Percentiles rank a stretch among this genome's conserved stretches.
These are phyloP conservation scores for Talaromyces albobiverticillius DNA, from an alignment of 2,329 filamentous ascomycete genomes.

Conservation along the genomic window DNA sequence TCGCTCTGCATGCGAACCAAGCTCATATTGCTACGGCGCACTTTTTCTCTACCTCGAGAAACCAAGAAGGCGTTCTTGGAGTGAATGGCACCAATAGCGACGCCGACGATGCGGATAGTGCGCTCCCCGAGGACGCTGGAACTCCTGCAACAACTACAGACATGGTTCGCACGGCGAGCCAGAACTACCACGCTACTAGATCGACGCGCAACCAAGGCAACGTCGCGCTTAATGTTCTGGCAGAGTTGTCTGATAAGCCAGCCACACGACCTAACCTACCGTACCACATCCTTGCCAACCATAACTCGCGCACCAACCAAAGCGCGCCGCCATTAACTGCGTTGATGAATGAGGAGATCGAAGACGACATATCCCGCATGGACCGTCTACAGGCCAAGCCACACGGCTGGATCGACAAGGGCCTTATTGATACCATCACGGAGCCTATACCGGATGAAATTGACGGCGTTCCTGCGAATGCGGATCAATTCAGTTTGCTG, in stretches of 20 bases:
- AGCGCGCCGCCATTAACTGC: conserved; percentile 42
- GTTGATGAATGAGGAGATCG: conserved; percentile 46
- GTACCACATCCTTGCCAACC: conserved; percentile 46
- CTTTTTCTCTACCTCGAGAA: conserved; percentile 57
- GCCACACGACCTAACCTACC: conserved; percentile 45
- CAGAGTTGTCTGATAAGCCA: conserved; percentile 53
- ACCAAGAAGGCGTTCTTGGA: conserved; percentile 36
- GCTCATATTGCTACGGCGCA: conserved; percentile 59
- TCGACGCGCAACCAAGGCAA: conserved; percentile 52
- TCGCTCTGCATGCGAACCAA: conserved; percentile 59
- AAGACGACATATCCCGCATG: conserved; percentile 44
- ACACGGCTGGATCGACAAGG: conserved; percentile 40
- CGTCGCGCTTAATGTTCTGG: conserved; percentile 54
- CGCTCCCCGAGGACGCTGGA: conserved; percentile 39
- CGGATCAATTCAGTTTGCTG: conserved; percentile 36
- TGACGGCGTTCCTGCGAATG: conserved; percentile 30
- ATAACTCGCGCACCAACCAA: conserved; percentile 43
- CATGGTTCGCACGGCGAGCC: conserved; percentile 61
- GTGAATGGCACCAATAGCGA: conserved; percentile 42
- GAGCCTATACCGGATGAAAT: conserved; percentile 29
- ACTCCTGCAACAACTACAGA: conserved; percentile 48
- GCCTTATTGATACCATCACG: conserved; percentile 38
- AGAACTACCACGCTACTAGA: conserved; percentile 55
- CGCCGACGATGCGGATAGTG: conserved; percentile 37
- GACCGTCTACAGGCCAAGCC: conserved; percentile 38